Conservation (phyloP, 2,329 filamentous ascomycete species). For the Diaporthe sp. region DNA sequence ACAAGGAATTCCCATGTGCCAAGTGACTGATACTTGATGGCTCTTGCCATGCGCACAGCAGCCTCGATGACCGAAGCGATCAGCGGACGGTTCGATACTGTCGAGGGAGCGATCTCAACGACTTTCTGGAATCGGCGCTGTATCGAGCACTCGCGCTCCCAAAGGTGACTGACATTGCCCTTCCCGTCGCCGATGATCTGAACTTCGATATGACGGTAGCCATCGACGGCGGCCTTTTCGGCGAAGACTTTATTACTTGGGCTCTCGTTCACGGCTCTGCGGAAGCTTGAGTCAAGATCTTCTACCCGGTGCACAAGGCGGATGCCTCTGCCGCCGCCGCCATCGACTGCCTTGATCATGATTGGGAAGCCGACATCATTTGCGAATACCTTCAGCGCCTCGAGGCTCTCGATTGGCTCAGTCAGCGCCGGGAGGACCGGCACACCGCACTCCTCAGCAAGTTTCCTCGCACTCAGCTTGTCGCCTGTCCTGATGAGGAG, state of each 20-base stretch:
- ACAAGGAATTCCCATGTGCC: slow-evolving; percentile 77
- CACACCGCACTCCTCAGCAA: slow-evolving; percentile 24
- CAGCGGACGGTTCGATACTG: slow-evolving; percentile 59
- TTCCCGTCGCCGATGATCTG: slow-evolving; percentile 71
- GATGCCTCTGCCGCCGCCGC: slow-evolving; percentile 73
- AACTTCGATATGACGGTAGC: slow-evolving; percentile 72
- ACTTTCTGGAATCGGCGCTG: slow-evolving; percentile 73
- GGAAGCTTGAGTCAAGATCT: slow-evolving; percentile 60
- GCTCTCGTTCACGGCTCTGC: slow-evolving; percentile 68
- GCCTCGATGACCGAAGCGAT: slow-evolving; percentile 47
- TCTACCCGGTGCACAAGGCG: slow-evolving; percentile 61
- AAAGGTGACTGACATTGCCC: slow-evolving; percentile 66
- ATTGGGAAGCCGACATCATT: slow-evolving; percentile 24
- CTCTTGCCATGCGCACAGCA: slow-evolving; percentile 48
- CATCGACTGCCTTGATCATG: slow-evolving; percentile 72
- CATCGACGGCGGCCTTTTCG: slow-evolving; percentile 71
- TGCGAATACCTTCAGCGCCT: background rate
- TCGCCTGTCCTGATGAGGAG: slow-evolving; percentile 31
- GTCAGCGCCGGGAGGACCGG: slow-evolving; percentile 21
- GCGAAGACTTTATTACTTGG: slow-evolving; percentile 70
- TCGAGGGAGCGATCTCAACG: slow-evolving; percentile 70
- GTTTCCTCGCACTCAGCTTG: slow-evolving; percentile 36
- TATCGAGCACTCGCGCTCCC: slow-evolving; percentile 73
- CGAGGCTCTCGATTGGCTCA: background rate
- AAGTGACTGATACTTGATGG: slow-evolving; percentile 68